Percentiles rank a stretch among this genome's conserved stretches.
Conservation (phyloP, 2,329 filamentous ascomycete genomes). For the Raffaelea ambrosiae region DNA sequence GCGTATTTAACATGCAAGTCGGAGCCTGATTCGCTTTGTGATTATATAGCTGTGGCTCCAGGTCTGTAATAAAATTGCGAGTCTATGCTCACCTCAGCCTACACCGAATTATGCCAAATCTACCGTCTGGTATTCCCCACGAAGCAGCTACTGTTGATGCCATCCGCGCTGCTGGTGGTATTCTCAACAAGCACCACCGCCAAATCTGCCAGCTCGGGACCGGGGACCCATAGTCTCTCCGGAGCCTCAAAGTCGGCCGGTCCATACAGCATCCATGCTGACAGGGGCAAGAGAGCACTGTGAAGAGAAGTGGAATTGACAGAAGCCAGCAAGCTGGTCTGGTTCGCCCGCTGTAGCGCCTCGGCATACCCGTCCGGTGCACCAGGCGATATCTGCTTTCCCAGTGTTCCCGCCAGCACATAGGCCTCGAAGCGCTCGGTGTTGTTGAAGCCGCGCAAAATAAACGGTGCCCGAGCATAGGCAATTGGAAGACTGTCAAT, state of each 20-base stretch:
- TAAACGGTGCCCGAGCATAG: slow-evolving; percentile 30
- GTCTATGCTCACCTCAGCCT: too few relatives aligned
- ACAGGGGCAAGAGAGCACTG: slow-evolving; percentile 24
- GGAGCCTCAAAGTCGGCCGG: slow-evolving; percentile 20
- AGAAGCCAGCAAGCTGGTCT: slow-evolving; percentile 3
- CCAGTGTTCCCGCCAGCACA: slow-evolving; percentile 27
- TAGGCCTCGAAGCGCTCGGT: slow-evolving; percentile 21
- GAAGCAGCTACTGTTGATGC: too few relatives aligned
- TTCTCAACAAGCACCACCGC: neutral
- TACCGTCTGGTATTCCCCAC: too few relatives aligned
- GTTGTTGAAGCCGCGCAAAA: slow-evolving; percentile 24
- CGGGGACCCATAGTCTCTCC: slow-evolving; percentile 4
- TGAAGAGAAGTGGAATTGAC: slow-evolving; percentile 6
- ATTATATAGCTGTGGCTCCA: too few relatives aligned
- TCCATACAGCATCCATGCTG: slow-evolving; percentile 31
- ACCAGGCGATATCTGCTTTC: slow-evolving; percentile 16
- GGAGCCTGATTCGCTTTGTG: too few relatives aligned
- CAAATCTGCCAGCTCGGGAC: slow-evolving; percentile 5
- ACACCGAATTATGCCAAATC: too few relatives aligned
- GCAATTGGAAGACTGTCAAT: slow-evolving; percentile 24
- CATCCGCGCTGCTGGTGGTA: too few relatives aligned
- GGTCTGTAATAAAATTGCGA: too few relatives aligned
- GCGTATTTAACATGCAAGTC: too few relatives aligned
- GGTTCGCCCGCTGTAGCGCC: slow-evolving; percentile 21
- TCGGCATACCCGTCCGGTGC: slow-evolving; percentile 19